Evolutionary conservation across 208 protist species (phyloP).

Genomic region (Wallacemonas sp.): DNA sequence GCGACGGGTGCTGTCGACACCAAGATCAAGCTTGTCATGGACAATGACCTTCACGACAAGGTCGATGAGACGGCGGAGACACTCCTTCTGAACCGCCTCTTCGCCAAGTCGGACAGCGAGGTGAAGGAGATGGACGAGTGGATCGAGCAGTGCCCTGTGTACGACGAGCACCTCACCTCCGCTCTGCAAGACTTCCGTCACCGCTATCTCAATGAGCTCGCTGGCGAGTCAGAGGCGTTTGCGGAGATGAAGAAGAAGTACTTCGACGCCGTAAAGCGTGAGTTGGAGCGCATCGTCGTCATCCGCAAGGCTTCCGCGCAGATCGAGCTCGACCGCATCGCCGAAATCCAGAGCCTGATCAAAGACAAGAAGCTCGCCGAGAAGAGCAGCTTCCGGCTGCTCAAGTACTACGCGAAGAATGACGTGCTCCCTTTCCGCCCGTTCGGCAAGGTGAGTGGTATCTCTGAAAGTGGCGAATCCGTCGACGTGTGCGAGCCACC

Average conservation of each 20-base stretch:
- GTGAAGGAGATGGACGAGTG: constrained; percentile 60
- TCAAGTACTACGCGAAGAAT: constrained; percentile 90
- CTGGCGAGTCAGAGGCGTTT: constrained; percentile 62
- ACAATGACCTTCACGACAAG: constrained; percentile 85
- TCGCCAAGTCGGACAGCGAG: constrained; percentile 58
- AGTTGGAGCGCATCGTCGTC: constrained; percentile 68
- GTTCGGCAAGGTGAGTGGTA: constrained; percentile 85
- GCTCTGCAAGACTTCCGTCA: constrained; percentile 76
- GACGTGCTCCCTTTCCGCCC: constrained; percentile 75
- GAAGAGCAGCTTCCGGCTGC: constrained; percentile 69
- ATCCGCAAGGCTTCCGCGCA: constrained; percentile 42
- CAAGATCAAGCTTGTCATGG: constrained; percentile 78
- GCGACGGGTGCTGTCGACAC: constrained; percentile 8
- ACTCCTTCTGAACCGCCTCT: constrained; percentile 70
- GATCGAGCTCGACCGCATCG: constrained; percentile 52
- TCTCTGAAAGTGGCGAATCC: constrained; percentile 79
- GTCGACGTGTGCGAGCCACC: constrained; percentile 79
- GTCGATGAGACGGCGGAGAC: constrained; percentile 34
- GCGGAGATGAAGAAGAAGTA: constrained; percentile 35
- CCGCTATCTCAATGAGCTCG: constrained; percentile 52
- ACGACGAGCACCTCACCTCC: constrained; percentile 51
- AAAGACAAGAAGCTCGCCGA: constrained; percentile 67
- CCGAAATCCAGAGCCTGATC: constrained; percentile 40
- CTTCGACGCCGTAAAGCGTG: constrained; percentile 40
- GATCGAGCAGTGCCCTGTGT: constrained; percentile 77